Base-by-base conservation (phyloP, 306 rosid genomes). In the Begonia loranthoides region DNA sequence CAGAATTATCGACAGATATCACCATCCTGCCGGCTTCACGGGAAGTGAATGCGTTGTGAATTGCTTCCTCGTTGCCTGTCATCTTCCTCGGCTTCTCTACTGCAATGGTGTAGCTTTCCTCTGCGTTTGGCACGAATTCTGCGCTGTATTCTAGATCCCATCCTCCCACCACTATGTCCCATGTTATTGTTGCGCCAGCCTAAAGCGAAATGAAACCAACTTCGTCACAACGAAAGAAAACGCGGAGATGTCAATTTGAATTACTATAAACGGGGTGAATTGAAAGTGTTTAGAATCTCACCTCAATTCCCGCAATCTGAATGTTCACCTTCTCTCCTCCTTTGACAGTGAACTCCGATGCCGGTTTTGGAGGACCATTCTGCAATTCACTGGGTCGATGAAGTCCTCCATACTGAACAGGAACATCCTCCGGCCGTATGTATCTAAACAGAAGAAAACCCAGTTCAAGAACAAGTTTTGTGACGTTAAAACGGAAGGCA, bases 251-350 rank as follows among this genome's bases (percentile, higher is more conserved):
- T 10, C 15, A 47, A 15, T 1, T 49, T 2, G 19, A 19, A 19
- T 19, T 19, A 1, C 22, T 19, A 19, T 19, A 19, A 19, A 19
- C 3, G 22, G 22, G 22, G 22, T 5, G n/a, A 15, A 13, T 5
- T n/a, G 13, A 8, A n/a, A 43, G 22, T 19, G 22, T 19, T 2
- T 19, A 19, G 22, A 19, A 19, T 1, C 22, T 19, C 45, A 87
- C 99, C 99, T 90, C 99, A 67, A 90, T 86, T 60, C 99, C 99
- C 76, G 86, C 99, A 8, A 90, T 83, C 68, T 90, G 94, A 44
- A 90, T 86, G 75, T 90, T 90, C 57, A 90, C 95, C 71, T 78
- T 90, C 87, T 86, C 99, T 15, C 99, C 95, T 40, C 99, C 92
- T 73, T 83, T 90, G 45, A 90, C 82, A 16, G 76, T 70, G 77